A percentile compares a stretch with the other conserved stretches of the same genome.
Evolutionary conservation across 768 basidiomycete species (phyloP).

Genomic region (Termitomyces sp.): DNA sequence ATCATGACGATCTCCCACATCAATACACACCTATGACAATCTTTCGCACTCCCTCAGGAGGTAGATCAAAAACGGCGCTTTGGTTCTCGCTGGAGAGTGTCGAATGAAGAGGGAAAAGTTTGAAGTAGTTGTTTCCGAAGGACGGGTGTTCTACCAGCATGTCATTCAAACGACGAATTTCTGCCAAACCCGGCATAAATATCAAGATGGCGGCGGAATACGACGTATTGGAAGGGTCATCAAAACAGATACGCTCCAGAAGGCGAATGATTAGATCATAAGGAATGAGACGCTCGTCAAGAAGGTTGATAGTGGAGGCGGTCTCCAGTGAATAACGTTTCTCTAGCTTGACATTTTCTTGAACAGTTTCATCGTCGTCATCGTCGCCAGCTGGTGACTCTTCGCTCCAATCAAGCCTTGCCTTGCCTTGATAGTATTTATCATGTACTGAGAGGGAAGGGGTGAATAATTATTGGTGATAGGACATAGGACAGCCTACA

Average conservation of each 20-base stretch:
- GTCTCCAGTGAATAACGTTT: constrained; percentile 81
- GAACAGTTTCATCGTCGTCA: constrained; percentile 56
- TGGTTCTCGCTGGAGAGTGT: constrained; percentile 91
- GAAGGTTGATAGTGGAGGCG: constrained; percentile 71
- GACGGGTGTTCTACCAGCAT: constrained; percentile 67
- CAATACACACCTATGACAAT: constrained; percentile 80
- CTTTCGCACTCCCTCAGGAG: constrained; percentile 77
- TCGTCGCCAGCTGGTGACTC: constrained; percentile 58
- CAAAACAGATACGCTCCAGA: constrained; percentile 80
- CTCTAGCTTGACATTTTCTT: constrained; percentile 52
- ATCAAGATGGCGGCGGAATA: constrained; percentile 84
- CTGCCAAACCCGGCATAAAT: constrained; percentile 93
- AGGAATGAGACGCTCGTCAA: constrained; percentile 87
- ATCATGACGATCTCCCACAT: background rate
- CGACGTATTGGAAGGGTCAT: constrained; percentile 40
- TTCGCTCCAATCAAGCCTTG: constrained; percentile 76
- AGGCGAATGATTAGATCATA: constrained; percentile 87
- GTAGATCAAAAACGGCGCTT: constrained; percentile 85
- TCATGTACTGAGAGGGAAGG: constrained; percentile 45
- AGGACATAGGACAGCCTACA: constrained; percentile 36
- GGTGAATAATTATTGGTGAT: background rate
- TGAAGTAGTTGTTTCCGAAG: constrained; percentile 64
- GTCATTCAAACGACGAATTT: constrained; percentile 88
- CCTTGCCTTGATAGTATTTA: constrained; percentile 62
- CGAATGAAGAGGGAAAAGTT: constrained; percentile 86